phyloP scores from a whole-genome alignment of 192 early-diverging fungal species.

The Podila epicladia region DNA sequence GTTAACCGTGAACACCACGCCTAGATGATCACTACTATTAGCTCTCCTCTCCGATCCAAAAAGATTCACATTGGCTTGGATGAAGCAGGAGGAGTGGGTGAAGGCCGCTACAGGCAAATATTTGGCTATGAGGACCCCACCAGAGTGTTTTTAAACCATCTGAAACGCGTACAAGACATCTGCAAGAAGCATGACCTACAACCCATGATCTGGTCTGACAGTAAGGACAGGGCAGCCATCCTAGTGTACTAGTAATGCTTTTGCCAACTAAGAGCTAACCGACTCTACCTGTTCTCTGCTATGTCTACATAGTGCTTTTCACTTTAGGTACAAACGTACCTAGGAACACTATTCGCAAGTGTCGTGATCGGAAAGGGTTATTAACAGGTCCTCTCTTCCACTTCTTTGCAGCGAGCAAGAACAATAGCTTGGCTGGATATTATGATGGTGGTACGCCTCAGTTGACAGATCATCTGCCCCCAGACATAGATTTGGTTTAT shows the following conservation, averaged over 20 bases:
- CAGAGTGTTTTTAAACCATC: conserved; percentile 79
- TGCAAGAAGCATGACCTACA: conserved; percentile 68
- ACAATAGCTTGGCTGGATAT: conserved; percentile 83
- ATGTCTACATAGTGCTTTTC: not conserved
- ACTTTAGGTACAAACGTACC: not conserved
- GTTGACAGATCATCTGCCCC: conserved; percentile 67
- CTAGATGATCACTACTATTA: conserved; percentile 68
- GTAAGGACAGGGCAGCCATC: conserved; percentile 45
- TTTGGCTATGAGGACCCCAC: conserved; percentile 80
- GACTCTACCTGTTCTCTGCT: not conserved
- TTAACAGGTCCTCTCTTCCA: not conserved
- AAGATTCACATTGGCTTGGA: conserved; percentile 92
- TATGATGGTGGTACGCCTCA: conserved; percentile 78
- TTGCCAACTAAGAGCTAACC: not conserved
- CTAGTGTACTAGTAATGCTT: not conserved
- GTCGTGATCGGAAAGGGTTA: not conserved
- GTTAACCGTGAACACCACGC: not conserved
- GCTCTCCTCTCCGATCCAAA: conserved; percentile 76
- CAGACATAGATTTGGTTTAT: conserved; percentile 76
- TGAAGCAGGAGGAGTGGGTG: conserved; percentile 88
- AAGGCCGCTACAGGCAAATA: conserved; percentile 80
- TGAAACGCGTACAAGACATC: conserved; percentile 76
- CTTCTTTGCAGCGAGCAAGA: conserved; percentile 73
- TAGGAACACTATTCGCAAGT: not conserved
- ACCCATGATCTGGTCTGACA: conserved; percentile 93